Base-by-base conservation (phyloP, 2,329 filamentous ascomycete genomes). In the Davidsoniella australis region DNA sequence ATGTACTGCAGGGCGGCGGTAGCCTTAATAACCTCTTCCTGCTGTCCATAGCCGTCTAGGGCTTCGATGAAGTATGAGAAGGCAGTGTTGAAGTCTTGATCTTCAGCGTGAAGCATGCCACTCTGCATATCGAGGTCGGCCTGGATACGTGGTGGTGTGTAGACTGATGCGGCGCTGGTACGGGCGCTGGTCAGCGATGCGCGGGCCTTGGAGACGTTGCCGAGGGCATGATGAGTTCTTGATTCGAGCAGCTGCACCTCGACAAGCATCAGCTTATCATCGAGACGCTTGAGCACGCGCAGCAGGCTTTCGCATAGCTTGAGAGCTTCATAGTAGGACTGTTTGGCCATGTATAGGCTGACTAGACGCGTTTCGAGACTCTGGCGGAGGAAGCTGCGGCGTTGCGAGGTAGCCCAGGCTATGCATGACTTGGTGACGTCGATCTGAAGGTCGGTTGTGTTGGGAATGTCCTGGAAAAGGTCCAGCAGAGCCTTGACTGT, bases 11-110 rank as follows among this genome's bases (percentile, higher is more conserved):
- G 72, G 9, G 91, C 87, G 10, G 89, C 85, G n/a, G 89, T 93
- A n/a, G 93, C 91, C 67, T 88, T 87, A 55, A 74, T 69, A 38
- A 80, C 70, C 62, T 94, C 87, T 57, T 98, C 91, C 64, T 94
- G 87, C 43, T 82, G 81, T 67, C 91, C 86, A 67, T 96, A 98
- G 53, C 91, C 91, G 63, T 98, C 91, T 55, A 98, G 78, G 2
- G 93, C 91, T 69, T 98, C 91, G 65, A 98, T 96, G 66, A 98
- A 98, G 73, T 98, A 98, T 45, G 88, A 95, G 67, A 84, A 98
- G 45, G 91, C 86, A 23, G 91, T 98, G 70, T 93, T 95, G 75
- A 98, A 98, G 69, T 98, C 93, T 68, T 87, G 85, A 64, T 98
- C 91, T 68, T 98, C 93, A 20, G 91, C 91, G 65, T 98, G 93